Conservation (phyloP, 2,329 filamentous ascomycete genomes). For the Arthroderma uncinatum region DNA sequence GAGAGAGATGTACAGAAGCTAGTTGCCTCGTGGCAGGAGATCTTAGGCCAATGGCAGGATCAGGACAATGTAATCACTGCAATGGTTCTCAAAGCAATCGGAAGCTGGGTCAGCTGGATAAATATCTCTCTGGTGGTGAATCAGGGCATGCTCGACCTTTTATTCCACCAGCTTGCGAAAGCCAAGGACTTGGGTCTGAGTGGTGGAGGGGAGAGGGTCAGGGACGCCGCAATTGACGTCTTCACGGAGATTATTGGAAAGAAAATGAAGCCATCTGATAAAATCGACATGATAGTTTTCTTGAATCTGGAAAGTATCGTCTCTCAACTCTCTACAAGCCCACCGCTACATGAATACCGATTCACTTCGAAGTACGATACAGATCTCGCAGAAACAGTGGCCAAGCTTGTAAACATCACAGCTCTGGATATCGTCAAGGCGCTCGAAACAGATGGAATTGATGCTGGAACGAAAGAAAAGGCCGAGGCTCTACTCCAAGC, state of each 20-base stretch:
- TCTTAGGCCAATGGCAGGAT: slow-evolving; percentile 65
- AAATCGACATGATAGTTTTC: slow-evolving; percentile 86
- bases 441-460: slow-evolving; percentile 55
- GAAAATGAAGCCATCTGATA: slow-evolving; percentile 92
- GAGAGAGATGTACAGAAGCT: slow-evolving; percentile 81
- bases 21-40: slow-evolving; percentile 80
- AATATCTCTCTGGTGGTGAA: slow-evolving; percentile 92
- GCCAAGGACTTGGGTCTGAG: slow-evolving; percentile 48
- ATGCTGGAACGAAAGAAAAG: slow-evolving; percentile 54
- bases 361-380: slow-evolving; percentile 83
- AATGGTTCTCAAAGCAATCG: slow-evolving; percentile 80
- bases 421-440: slow-evolving; percentile 78
- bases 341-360: slow-evolving; percentile 65
- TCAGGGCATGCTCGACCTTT: slow-evolving; percentile 68
- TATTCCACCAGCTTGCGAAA: slow-evolving; percentile 80
- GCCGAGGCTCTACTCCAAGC: slow-evolving; percentile 72
- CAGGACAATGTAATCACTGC: slow-evolving; percentile 65
- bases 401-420: slow-evolving; percentile 86
- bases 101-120: slow-evolving; percentile 98
- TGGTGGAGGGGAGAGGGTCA: slow-evolving; percentile 68
- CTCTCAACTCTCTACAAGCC: slow-evolving; percentile 71
- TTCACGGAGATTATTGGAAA: slow-evolving; percentile 94
- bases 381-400: slow-evolving; percentile 87
- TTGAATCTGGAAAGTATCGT: slow-evolving; percentile 80
- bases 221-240: slow-evolving; percentile 84